Evolutionary conservation across 169 alveolate genomes (phyloP).

Genomic region (Plasmodium sp.): DNA sequence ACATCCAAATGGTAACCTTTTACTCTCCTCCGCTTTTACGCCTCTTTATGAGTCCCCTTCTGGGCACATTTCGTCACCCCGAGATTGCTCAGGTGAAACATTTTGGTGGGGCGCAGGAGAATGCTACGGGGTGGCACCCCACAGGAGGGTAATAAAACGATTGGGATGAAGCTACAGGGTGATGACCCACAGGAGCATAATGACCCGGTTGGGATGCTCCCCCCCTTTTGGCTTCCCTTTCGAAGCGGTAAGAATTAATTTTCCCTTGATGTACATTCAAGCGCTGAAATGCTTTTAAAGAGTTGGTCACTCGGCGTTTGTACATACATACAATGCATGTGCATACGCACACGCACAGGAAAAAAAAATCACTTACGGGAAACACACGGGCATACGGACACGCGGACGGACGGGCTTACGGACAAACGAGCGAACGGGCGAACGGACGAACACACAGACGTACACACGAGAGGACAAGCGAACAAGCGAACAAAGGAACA

Average conservation of each 20-base stretch:
- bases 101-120: not conserved
- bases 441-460: not conserved
- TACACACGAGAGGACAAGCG: not conserved
- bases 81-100: not conserved
- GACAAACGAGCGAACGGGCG: not conserved
- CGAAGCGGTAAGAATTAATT: not conserved
- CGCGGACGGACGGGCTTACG: not conserved
- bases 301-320: not conserved
- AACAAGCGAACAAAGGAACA: not conserved
- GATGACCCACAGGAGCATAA: not conserved
- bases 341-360: not conserved
- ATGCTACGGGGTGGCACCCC: not conserved
- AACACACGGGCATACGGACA: not conserved
- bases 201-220: not conserved
- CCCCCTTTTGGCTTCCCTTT: not conserved
- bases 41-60: not conserved
- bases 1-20: not conserved
- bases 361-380: not conserved
- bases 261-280: not conserved
- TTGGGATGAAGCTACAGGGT: not conserved
- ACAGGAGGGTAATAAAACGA: not conserved
- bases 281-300: not conserved
- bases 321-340: not conserved
- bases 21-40: not conserved
- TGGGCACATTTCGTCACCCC: not conserved